Evolutionary conservation across 2,329 filamentous ascomycete species (phyloP).

Genomic region (Neonectria punicea): DNA sequence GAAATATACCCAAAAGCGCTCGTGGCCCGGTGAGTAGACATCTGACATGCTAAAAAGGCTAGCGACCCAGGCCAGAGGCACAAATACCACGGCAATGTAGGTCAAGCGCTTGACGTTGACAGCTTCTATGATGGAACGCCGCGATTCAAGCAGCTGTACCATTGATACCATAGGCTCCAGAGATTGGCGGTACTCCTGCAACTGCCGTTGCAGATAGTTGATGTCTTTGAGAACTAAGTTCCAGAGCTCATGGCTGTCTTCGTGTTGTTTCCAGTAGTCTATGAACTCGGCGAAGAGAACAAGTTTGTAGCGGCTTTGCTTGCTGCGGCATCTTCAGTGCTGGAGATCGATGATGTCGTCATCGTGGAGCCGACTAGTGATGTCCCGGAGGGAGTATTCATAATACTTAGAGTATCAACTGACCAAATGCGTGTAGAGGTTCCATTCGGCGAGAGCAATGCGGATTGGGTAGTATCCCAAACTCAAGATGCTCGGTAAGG

Average conservation of each 20-base stretch:
- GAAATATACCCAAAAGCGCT: constrained; percentile 15
- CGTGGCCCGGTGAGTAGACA: background rate
- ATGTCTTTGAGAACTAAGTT: background rate
- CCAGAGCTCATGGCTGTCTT: background rate
- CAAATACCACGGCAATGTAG: constrained; percentile 11
- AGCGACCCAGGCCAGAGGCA: constrained; percentile 12
- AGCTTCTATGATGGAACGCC: constrained; percentile 23
- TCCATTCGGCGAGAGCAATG: constrained; percentile 33
- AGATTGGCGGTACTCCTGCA: constrained; percentile 23
- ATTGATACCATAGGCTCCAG: constrained; percentile 35
- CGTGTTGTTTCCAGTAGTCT: background rate
- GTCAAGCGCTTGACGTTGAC: constrained; percentile 19
- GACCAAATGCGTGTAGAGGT: constrained; percentile 28
- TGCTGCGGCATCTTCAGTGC: constrained; percentile 31
- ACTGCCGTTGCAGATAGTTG: background rate
- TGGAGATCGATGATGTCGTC: constrained; percentile 34
- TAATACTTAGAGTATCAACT: constrained; percentile 34
- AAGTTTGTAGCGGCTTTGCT: constrained; percentile 31
- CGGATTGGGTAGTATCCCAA: constrained; percentile 32
- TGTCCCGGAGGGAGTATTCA: constrained; percentile 30
- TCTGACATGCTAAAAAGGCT: constrained; percentile 19
- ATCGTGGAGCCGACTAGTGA: constrained; percentile 23
- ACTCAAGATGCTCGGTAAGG: constrained; percentile 20
- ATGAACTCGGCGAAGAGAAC: constrained; percentile 1
- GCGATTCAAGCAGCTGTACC: constrained; percentile 34